Conservation (phyloP, 2,329 filamentous ascomycete genomes). For the Colletotrichum caudatum region DNA sequence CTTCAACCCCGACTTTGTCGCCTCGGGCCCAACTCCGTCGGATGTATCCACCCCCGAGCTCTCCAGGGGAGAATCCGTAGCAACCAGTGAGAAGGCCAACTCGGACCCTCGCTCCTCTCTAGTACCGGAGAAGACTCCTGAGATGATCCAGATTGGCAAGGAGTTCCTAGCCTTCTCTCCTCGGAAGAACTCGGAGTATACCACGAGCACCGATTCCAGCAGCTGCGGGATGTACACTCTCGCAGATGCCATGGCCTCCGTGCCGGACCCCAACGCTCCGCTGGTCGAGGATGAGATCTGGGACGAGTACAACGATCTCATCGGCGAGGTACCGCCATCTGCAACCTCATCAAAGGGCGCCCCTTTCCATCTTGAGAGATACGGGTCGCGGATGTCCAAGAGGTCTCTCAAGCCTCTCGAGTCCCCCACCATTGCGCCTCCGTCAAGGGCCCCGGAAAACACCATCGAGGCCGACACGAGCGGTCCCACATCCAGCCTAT, state of each 20-base stretch:
- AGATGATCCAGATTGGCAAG: constrained; percentile 49
- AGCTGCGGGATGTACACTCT: constrained; percentile 73
- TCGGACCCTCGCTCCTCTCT: constrained; percentile 49
- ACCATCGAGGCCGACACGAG: constrained; percentile 43
- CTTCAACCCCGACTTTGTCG: constrained; percentile 49
- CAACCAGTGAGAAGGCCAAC: constrained; percentile 49
- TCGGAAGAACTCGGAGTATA: constrained; percentile 77
- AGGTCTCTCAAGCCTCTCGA: constrained; percentile 55
- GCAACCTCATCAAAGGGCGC: constrained; percentile 67
- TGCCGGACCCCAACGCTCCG: constrained; percentile 71
- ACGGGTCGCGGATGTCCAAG: constrained; percentile 54
- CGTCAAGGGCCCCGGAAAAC: constrained; percentile 19
- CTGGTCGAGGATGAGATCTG: constrained; percentile 88
- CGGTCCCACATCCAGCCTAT: constrained; percentile 62
- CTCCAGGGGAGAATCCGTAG: constrained; percentile 51
- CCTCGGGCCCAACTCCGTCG: constrained; percentile 61
- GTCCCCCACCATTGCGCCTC: constrained; percentile 59
- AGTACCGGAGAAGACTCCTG: constrained; percentile 48
- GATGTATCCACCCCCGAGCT: constrained; percentile 56
- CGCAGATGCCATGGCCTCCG: constrained; percentile 73
- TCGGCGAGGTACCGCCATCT: constrained; percentile 73
- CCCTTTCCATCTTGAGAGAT: constrained; percentile 68
- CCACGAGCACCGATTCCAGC: constrained; percentile 60
- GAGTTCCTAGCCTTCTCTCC: constrained; percentile 83
- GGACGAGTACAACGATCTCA: constrained; percentile 92